Percentiles rank a stretch among this genome's conserved stretches.
Evolutionary conservation across 768 basidiomycete species (phyloP).

Genomic region (Pleurotus ostreatus): DNA sequence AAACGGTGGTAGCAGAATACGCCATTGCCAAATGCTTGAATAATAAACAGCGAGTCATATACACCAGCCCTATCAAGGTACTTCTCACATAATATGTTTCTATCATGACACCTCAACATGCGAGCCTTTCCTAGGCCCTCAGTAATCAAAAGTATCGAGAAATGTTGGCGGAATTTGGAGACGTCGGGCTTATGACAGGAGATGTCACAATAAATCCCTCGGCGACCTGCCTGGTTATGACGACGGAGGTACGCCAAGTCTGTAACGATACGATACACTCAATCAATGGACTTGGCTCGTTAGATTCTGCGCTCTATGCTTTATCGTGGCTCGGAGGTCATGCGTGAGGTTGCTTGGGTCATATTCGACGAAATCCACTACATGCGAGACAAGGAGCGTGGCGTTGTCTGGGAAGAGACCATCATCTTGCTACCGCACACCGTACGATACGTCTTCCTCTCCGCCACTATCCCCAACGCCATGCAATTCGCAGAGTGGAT

Average conservation of each 20-base stretch:
- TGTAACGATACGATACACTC: too few species aligned
- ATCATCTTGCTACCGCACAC: conserved; percentile 95
- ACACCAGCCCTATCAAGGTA: conserved; percentile 99
- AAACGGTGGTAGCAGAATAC: conserved; percentile 99
- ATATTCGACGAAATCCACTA: conserved; percentile 99
- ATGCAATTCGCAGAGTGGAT: conserved; percentile 99
- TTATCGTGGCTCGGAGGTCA: conserved; percentile 96
- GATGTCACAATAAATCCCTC: conserved; percentile 99
- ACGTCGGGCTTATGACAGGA: conserved; percentile 98
- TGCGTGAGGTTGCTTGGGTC: conserved; percentile 99
- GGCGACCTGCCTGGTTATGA: conserved; percentile 98
- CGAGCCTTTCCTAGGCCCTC: conserved; percentile 60
- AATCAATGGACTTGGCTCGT: too few species aligned
- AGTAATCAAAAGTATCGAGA: conserved; percentile 99
- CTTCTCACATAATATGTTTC: conserved; percentile 23
- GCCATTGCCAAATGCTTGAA: conserved; percentile 96
- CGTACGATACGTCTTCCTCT: conserved; percentile 97
- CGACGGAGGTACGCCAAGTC: conserved; percentile 71
- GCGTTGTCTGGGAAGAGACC: conserved; percentile 99
- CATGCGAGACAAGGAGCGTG: conserved; percentile 99
- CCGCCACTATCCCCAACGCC: conserved; percentile 98
- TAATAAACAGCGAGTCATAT: conserved; percentile 94
- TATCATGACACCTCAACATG: not conserved
- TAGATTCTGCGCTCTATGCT: conserved; percentile 98
- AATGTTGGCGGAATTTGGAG: conserved; percentile 94